phyloP scores from a whole-genome alignment of 495 filamentous ascomycete species.

The Letharia columbiana region DNA sequence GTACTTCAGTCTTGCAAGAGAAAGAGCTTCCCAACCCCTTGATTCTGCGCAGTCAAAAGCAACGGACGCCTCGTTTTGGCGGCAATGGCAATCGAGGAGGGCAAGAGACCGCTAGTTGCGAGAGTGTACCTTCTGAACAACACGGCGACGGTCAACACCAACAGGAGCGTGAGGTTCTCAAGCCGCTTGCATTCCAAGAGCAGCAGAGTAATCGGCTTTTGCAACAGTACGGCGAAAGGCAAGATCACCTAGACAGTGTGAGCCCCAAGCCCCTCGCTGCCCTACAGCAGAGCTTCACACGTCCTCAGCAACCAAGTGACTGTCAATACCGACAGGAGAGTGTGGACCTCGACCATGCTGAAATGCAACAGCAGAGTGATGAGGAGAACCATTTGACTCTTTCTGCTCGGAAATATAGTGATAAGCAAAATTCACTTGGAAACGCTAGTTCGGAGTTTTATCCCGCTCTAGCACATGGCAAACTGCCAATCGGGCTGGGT shows the following conservation, averaged over 20 bases:
- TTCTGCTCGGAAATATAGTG: background rate
- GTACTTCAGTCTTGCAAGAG: background rate
- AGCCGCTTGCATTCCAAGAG: background rate
- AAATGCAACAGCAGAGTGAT: background rate
- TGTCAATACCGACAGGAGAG: background rate
- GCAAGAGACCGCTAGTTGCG: background rate
- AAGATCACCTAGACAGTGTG: background rate
- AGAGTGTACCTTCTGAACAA: background rate
- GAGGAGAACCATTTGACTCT: background rate
- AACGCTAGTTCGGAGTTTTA: constrained; percentile 1
- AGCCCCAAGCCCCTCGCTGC: background rate
- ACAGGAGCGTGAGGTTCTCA: background rate
- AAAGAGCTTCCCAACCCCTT: background rate
- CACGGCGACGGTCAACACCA: background rate
- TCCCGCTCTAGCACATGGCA: background rate
- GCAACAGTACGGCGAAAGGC: background rate
- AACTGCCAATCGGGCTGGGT: background rate
- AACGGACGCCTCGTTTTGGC: background rate
- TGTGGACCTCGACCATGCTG: background rate
- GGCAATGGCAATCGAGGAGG: background rate
- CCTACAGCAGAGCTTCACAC: background rate
- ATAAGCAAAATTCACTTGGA: background rate
- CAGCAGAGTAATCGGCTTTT: background rate
- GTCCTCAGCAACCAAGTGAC: background rate
- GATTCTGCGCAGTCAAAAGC: background rate